Conservation (phyloP, 768 basidiomycete species). For the Rossbeevera mucosa region DNA sequence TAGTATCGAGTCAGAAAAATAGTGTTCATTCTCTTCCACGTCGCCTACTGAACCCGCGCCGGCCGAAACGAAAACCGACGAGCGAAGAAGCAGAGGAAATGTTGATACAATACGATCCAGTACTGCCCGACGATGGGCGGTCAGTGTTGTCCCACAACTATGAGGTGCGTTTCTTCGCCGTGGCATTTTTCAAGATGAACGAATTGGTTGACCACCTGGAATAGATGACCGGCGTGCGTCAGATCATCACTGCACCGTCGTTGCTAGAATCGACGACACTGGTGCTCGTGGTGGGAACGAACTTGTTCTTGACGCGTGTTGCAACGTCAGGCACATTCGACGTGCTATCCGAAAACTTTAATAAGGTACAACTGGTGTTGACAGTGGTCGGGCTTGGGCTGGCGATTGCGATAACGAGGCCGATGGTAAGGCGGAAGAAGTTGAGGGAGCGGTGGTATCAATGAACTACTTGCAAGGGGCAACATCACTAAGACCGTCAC, state of each 20-base stretch:
- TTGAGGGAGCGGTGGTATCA: slow-evolving; percentile 70
- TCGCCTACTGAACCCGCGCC: slow-evolving; percentile 73
- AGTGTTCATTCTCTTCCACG: slow-evolving; percentile 74
- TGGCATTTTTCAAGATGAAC: slow-evolving; percentile 18
- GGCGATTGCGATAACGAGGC: slow-evolving; percentile 78
- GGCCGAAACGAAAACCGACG: slow-evolving; percentile 74
- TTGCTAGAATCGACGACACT: slow-evolving; percentile 90
- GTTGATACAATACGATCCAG: slow-evolving; percentile 79
- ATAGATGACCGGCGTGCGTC: slow-evolving; percentile 64
- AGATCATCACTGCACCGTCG: slow-evolving; percentile 75
- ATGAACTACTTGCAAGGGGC: background rate
- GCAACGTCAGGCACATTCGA: slow-evolving; percentile 91
- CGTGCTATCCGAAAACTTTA: slow-evolving; percentile 86
- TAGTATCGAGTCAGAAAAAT: slow-evolving; percentile 73
- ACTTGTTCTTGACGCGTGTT: slow-evolving; percentile 83
- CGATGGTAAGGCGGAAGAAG: slow-evolving; percentile 70
- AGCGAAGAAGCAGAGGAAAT: slow-evolving; percentile 79
- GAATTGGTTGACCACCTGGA: background rate
- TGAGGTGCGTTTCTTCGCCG: slow-evolving; percentile 34
- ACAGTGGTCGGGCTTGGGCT: slow-evolving; percentile 69
- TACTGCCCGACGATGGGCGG: slow-evolving; percentile 65
- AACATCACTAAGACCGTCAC: background rate
- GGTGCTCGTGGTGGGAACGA: slow-evolving; percentile 81
- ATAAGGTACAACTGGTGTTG: slow-evolving; percentile 84
- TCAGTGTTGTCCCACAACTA: slow-evolving; percentile 54